Conservation (phyloP, 139 green algal species). For the Marvania coccoides region DNA sequence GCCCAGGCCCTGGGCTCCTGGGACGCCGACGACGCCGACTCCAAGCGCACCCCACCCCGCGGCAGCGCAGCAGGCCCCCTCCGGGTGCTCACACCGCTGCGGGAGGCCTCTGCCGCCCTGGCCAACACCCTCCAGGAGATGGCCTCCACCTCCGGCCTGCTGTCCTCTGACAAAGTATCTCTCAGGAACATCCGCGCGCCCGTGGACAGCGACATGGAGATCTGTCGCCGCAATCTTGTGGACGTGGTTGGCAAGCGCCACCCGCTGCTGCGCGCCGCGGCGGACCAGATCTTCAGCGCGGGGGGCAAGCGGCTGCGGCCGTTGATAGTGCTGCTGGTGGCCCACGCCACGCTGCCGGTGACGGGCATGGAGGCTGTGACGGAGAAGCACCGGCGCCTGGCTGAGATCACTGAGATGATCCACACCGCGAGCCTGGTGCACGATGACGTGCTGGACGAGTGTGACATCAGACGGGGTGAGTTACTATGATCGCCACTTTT, state of each 20-base stretch:
- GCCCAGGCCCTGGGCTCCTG: conserved; percentile 9
- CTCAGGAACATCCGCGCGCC: conserved; percentile 48
- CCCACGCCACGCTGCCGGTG: conserved; percentile 63
- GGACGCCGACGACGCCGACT: not conserved
- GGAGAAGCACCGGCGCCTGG: conserved; percentile 78
- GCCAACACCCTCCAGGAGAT: not conserved
- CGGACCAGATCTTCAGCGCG: conserved; percentile 96
- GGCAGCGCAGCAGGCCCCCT: conserved; percentile 11
- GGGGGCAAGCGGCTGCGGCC: conserved; percentile 91
- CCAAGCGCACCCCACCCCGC: not conserved
- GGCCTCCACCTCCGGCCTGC: not conserved
- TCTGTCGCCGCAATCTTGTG: conserved; percentile 72
- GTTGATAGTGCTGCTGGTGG: conserved; percentile 84
- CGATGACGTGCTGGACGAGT: conserved; percentile 98
- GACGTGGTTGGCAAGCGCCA: conserved; percentile 86
- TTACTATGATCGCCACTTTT: not conserved
- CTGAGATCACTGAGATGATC: conserved; percentile 99
- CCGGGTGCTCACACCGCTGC: conserved; percentile 19
- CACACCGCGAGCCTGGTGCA: conserved; percentile 97
- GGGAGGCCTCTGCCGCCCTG: conserved; percentile 2
- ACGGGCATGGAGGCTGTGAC: conserved; percentile 71
- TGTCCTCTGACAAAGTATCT: not conserved
- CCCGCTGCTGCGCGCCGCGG: conserved; percentile 89
- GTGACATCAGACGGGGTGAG: conserved; percentile 70
- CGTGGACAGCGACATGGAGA: conserved; percentile 71